Conservation (phyloP, 2,329 filamentous ascomycete species). For the Monosporascus sp. region DNA sequence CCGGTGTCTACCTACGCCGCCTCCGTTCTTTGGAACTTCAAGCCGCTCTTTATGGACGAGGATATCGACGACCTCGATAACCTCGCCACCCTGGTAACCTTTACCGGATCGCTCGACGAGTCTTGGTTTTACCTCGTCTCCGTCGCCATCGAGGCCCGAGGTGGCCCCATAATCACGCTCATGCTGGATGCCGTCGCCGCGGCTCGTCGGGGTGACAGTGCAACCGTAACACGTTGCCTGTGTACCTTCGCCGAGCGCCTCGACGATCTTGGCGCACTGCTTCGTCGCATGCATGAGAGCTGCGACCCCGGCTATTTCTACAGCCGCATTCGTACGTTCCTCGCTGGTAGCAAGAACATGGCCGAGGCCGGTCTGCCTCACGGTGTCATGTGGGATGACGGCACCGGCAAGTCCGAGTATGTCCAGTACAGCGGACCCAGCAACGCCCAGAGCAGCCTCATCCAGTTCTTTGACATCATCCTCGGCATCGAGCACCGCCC, state of each 20-base stretch:
- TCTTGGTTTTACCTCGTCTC: slow-evolving; percentile 98
- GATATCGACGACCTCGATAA: slow-evolving; percentile 80
- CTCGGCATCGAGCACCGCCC: slow-evolving; percentile 86
- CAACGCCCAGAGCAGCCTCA: slow-evolving; percentile 93
- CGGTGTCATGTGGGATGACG: slow-evolving; percentile 84
- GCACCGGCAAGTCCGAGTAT: slow-evolving; percentile 61
- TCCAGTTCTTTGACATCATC: slow-evolving; percentile 94
- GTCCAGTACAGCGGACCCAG: slow-evolving; percentile 88
- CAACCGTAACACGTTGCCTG: slow-evolving; percentile 72
- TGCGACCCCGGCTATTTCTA: slow-evolving; percentile 96
- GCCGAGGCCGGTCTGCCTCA: slow-evolving; percentile 82
- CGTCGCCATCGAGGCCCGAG: slow-evolving; percentile 89
- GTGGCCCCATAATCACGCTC: slow-evolving; percentile 77
- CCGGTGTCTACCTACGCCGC: slow-evolving; percentile 93
- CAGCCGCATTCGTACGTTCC: slow-evolving; percentile 88
- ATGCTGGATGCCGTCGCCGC: slow-evolving; percentile 86
- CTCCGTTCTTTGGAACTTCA: slow-evolving; percentile 94
- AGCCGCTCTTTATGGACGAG: slow-evolving; percentile 81
- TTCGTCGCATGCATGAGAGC: slow-evolving; percentile 89
- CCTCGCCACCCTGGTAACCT: slow-evolving; percentile 79
- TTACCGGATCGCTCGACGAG: slow-evolving; percentile 91
- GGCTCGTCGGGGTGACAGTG: slow-evolving; percentile 63
- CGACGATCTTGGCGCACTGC: slow-evolving; percentile 72
- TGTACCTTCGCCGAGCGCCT: slow-evolving; percentile 78
- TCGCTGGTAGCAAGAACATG: slow-evolving; percentile 98